These are phyloP conservation scores for Phycomyces nitens DNA, from an alignment of 192 early-diverging fungal species.

Conservation along the genomic window DNA sequence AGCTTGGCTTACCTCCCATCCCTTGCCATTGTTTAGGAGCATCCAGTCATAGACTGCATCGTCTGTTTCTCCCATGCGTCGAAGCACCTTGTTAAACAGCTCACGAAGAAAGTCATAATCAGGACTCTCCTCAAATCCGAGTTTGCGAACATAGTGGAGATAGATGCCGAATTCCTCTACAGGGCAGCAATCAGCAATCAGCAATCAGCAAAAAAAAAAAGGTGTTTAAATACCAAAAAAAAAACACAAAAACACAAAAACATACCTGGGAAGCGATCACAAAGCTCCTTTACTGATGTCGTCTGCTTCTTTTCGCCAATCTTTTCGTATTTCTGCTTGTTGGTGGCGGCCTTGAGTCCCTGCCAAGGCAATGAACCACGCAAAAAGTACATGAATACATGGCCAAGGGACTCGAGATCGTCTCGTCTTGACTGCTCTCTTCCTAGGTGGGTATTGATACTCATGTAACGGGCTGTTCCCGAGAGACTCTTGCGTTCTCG, in stretches of 20 bases:
- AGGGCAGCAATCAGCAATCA: neutral
- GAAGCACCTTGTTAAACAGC: constrained; percentile 77
- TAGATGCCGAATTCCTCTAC: constrained; percentile 86
- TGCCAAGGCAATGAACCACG: constrained; percentile 95
- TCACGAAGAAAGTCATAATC: constrained; percentile 92
- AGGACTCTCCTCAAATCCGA: constrained; percentile 95
- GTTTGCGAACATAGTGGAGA: constrained; percentile 83
- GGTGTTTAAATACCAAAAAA: neutral
- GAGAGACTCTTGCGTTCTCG: constrained; percentile 91
- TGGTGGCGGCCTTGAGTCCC: constrained; percentile 94
- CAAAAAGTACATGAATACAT: constrained; percentile 98
- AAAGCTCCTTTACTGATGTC: constrained; percentile 84
- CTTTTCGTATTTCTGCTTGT: constrained; percentile 99
- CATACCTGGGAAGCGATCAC: constrained; percentile 78
- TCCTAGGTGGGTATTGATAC: constrained; percentile 96
- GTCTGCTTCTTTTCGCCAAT: constrained; percentile 99
- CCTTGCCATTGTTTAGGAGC: constrained; percentile 53
- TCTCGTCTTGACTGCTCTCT: constrained; percentile 97
- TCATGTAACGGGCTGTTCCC: constrained; percentile 98
- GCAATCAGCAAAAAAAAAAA: constrained; percentile 3
- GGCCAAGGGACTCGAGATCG: constrained; percentile 95
- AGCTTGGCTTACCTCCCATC: constrained; percentile 38
- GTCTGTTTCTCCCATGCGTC: constrained; percentile 69
- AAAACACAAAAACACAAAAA: neutral
- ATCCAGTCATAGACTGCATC: constrained; percentile 98